phyloP scores from a whole-genome alignment of 1,284 basidiomycete genomes.

The Uromyces viciae-fabae region DNA sequence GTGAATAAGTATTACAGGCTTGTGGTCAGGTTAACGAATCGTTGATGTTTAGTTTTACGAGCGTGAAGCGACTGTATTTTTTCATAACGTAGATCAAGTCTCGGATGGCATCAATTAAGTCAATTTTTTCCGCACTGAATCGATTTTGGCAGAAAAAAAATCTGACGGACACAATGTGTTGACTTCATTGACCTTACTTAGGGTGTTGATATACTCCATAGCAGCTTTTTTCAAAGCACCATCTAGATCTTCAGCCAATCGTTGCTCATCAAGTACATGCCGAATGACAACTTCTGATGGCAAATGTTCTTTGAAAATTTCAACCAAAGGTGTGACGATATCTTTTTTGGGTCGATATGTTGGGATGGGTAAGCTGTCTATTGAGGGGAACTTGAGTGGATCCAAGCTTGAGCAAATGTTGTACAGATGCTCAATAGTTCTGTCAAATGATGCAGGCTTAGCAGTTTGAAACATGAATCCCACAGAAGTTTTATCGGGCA shows the following conservation, averaged over 20 bases:
- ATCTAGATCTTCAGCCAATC: slow-evolving; percentile 30
- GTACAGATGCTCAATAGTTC: slow-evolving; percentile 27
- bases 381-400: slow-evolving; percentile 27
- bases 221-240: slow-evolving; percentile 36
- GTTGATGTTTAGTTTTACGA: no score
- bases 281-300: slow-evolving; percentile 12
- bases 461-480: slow-evolving; percentile 7
- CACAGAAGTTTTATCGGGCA: neutral
- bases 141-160: no score
- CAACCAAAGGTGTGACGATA: slow-evolving; percentile 10
- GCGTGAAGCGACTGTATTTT: no score
- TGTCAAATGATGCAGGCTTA: slow-evolving; percentile 12
- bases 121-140: no score
- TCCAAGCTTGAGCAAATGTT: slow-evolving; percentile 15
- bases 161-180: neutral
- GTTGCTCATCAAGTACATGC: slow-evolving; percentile 27
- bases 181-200: slow-evolving; percentile 6
- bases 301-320: slow-evolving; percentile 19
- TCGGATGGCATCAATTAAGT: no score
- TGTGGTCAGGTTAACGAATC: no score
- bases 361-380: neutral
- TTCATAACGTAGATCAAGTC: no score
- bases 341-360: neutral
- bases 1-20: no score
- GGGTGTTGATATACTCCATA: slow-evolving; percentile 26